A percentile compares a stretch with the other conserved stretches of the same genome.
These are phyloP conservation scores for Schoenoplectus tabernaemontani DNA, from an alignment of 202 grass and related monocot species.

Conservation along the genomic window DNA sequence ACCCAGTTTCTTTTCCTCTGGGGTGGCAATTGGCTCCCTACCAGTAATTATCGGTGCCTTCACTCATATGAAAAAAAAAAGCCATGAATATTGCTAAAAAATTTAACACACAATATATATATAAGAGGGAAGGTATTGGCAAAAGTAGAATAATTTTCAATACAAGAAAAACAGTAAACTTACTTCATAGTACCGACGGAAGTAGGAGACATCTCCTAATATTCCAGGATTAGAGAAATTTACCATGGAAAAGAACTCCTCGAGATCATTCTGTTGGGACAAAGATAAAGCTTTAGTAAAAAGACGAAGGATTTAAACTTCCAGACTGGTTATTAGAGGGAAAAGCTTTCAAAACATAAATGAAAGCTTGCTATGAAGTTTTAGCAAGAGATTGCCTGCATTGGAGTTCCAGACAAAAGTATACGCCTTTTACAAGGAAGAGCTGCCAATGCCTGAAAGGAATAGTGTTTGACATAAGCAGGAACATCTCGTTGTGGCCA, in stretches of 20 bases:
- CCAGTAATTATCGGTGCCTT: slow-evolving; percentile 81
- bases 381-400: slow-evolving; percentile 54
- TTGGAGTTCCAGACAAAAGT: slow-evolving; percentile 90
- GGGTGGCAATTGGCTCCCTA: slow-evolving; percentile 67
- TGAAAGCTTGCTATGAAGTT: too few relatives aligned
- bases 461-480: background rate
- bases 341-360: background rate
- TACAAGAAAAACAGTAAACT: slow-evolving; percentile 15
- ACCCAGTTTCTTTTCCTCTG: slow-evolving; percentile 82
- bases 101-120: slow-evolving; percentile 1
- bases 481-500: background rate
- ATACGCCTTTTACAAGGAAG: slow-evolving; percentile 82
- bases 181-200: slow-evolving; percentile 88
- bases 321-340: background rate
- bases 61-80: slow-evolving; percentile 21
- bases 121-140: background rate
- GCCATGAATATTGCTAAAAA: slow-evolving; percentile 26
- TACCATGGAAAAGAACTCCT: slow-evolving; percentile 97
- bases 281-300: background rate
- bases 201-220: slow-evolving; percentile 73
- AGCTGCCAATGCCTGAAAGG: slow-evolving; percentile 61
- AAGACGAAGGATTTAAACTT: background rate
- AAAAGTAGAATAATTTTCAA: background rate
- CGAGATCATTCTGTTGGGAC: slow-evolving; percentile 82
- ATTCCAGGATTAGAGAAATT: slow-evolving; percentile 97